phyloP scores from a whole-genome alignment of 441 rosid genomes.

The Mallotus repandus region DNA sequence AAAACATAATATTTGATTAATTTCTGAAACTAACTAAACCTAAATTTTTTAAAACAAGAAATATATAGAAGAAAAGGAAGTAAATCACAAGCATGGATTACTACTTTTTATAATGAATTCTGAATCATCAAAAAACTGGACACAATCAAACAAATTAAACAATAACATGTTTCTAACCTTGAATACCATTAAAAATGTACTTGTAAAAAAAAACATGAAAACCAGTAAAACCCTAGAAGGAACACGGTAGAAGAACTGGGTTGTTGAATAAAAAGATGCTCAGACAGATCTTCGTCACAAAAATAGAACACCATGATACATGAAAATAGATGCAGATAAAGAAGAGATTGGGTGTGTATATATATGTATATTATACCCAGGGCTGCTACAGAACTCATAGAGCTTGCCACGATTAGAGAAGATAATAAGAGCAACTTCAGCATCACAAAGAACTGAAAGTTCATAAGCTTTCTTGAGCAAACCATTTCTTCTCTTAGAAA shows the following conservation, averaged over 20 bases:
- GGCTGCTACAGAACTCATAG: constrained; percentile 54
- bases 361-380: constrained; percentile 32
- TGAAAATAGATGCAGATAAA: neutral
- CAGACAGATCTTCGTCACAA: constrained; percentile 29
- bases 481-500: constrained; percentile 72
- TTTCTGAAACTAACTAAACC: neutral
- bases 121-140: neutral
- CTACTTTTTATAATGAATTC: neutral
- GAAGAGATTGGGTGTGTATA: neutral
- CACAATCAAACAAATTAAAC: neutral
- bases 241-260: neutral
- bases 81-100: neutral
- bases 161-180: neutral
- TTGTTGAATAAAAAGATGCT: constrained; percentile 4
- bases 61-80: neutral
- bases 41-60: neutral
- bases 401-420: constrained; percentile 63
- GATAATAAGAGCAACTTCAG: constrained; percentile 60
- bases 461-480: constrained; percentile 63
- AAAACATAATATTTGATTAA: neutral
- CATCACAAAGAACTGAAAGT: constrained; percentile 60
- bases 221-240: constrained; percentile 16
- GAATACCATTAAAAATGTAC: neutral
- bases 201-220: constrained; percentile 6
- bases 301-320: neutral